These are phyloP conservation scores for Liquidambar formosana DNA, from an alignment of 164 flowering plant species.

Conservation along the genomic window DNA sequence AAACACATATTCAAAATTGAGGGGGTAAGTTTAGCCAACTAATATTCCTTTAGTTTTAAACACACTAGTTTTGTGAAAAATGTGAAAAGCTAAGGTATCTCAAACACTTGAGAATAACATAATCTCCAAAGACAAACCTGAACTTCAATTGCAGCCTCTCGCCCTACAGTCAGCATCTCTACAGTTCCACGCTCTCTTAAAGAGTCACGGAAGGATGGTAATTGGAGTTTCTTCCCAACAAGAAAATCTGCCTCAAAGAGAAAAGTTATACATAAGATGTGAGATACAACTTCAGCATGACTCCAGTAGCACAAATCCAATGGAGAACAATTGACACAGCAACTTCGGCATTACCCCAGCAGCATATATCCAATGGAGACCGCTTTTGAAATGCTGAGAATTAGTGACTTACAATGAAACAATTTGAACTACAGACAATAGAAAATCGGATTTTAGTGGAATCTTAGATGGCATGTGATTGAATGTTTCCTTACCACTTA, in stretches of 20 bases:
- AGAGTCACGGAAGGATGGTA: conserved; percentile 89
- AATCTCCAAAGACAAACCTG: conserved; percentile 55
- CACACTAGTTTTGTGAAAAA: neutral
- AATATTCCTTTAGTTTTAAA: neutral
- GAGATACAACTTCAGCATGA: conserved; percentile 39
- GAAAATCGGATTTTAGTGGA: conserved; percentile 9
- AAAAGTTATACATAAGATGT: conserved; percentile 34
- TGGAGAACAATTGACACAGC: conserved; percentile 43
- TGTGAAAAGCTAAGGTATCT: neutral
- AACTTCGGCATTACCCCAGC: conserved; percentile 79
- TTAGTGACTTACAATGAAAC: conserved; percentile 56
- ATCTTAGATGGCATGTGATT: conserved; percentile 9
- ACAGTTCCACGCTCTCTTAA: conserved; percentile 88
- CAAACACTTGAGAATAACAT: neutral
- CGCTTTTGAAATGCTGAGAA: conserved; percentile 66
- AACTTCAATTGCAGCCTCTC: conserved; percentile 95
- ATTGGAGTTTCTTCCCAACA: conserved; percentile 75
- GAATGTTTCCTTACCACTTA: conserved; percentile 56
- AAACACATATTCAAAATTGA: neutral
- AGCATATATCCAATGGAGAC: conserved; percentile 63
- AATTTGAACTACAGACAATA: conserved; percentile 28
- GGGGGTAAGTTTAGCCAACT: neutral
- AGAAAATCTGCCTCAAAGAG: conserved; percentile 83
- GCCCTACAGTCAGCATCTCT: conserved; percentile 87
- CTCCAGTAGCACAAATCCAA: conserved; percentile 42